Percentiles rank a stretch among this genome's conserved stretches.
These are phyloP conservation scores for Hemerocallis citrina DNA, from an alignment of 106 monocot species.

Conservation along the genomic window DNA sequence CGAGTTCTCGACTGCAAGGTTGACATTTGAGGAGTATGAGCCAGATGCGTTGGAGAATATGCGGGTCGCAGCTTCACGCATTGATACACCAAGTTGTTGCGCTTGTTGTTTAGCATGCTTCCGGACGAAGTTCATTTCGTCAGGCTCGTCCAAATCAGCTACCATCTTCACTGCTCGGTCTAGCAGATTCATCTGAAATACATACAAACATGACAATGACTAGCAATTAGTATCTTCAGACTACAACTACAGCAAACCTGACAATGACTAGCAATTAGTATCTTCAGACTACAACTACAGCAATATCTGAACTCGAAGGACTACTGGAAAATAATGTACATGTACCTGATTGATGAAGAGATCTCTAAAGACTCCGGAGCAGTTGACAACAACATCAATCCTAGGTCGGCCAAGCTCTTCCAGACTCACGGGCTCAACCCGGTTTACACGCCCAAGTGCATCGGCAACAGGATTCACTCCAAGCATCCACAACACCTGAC, in stretches of 20 bases:
- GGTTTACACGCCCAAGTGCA: conserved; percentile 50
- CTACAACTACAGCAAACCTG: not conserved
- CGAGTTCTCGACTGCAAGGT: conserved; percentile 71
- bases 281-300: not conserved
- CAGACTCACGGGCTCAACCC: conserved; percentile 51
- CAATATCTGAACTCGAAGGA: too few relatives aligned
- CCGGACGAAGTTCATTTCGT: conserved; percentile 49
- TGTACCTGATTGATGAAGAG: conserved; percentile 74
- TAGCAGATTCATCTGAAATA: conserved; percentile 59
- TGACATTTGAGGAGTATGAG: conserved; percentile 73
- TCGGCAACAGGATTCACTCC: conserved; percentile 50
- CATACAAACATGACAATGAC: not conserved
- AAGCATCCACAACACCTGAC: conserved; percentile 71
- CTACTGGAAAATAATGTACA: not conserved
- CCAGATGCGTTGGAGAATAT: conserved; percentile 75
- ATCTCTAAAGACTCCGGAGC: conserved; percentile 72
- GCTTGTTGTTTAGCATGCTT: conserved; percentile 67
- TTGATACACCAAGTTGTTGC: conserved; percentile 29
- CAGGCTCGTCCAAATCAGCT: conserved; percentile 62
- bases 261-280: not conserved
- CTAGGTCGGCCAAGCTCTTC: conserved; percentile 61
- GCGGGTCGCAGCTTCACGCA: conserved; percentile 57
- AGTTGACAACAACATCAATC: conserved; percentile 70
- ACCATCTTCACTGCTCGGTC: conserved; percentile 73
- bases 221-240: not conserved